These are phyloP conservation scores for Pezicula rhizophila DNA, from an alignment of 2,329 filamentous ascomycete species.

Conservation along the genomic window DNA sequence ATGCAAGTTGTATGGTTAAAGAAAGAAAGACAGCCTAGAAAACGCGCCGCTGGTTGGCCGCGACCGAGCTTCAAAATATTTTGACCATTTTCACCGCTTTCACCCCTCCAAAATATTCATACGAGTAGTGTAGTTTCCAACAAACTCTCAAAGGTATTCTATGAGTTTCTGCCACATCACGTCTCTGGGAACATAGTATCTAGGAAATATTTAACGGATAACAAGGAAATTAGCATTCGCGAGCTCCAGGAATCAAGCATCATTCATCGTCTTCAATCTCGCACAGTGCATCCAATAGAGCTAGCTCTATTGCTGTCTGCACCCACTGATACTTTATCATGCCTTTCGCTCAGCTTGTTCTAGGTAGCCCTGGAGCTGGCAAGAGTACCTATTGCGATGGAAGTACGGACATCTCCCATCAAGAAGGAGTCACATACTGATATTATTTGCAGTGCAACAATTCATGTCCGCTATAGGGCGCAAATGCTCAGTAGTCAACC, in stretches of 20 bases:
- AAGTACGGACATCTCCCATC: slow-evolving; percentile 43
- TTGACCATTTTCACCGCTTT: neutral
- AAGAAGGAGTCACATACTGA: slow-evolving; percentile 4
- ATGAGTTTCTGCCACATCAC: neutral
- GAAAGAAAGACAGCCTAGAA: neutral
- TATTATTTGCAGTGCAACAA: slow-evolving; percentile 65
- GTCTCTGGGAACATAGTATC: neutral
- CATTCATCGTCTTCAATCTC: no score
- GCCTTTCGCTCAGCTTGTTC: slow-evolving; percentile 53
- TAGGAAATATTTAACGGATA: neutral
- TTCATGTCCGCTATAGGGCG: slow-evolving; percentile 94
- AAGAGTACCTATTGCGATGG: slow-evolving; percentile 99
- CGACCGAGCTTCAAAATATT: neutral
- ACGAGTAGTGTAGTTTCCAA: neutral
- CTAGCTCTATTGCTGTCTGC: neutral
- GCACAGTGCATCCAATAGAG: neutral
- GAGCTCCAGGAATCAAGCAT: no score
- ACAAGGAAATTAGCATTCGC: no score
- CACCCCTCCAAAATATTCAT: slow-evolving; percentile 1
- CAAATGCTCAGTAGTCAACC: slow-evolving; percentile 90
- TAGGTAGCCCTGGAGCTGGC: slow-evolving; percentile 90
- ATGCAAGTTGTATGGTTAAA: neutral
- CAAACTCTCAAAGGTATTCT: neutral
- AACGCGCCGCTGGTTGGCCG: neutral
- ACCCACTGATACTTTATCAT: slow-evolving; percentile 10